Evolutionary conservation across 768 basidiomycete genomes (phyloP), one percentile per base, ranked within the genome.

Genomic region (Lentinus tigrinus): DNA sequence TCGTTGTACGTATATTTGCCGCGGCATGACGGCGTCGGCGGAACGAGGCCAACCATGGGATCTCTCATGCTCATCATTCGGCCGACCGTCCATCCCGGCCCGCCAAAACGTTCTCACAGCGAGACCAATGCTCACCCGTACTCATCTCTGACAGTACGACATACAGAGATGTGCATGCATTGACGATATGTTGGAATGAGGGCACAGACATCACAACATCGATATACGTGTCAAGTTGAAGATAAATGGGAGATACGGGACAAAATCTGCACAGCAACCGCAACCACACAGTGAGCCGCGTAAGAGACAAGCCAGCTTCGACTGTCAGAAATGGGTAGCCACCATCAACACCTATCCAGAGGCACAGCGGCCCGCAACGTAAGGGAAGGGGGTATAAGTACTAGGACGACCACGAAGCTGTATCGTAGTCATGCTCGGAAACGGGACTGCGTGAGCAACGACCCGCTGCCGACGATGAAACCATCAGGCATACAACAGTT

Each of bases 301-400:
- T 19, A 21, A 51, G 28, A 31, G 36, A 59, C 48, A 54, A 52
- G 60, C 52, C 47, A 54, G 43, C 52, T 54, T 27, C 54, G 44
- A 37, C 47, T 34, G 31, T 51, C 48, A 23, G 3, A 31, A 2
- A 51, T 34, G 43, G 48, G 19, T 1, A 62, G 55, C 43, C 54
- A 55, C 42, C 57, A 53, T 50, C 62, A 56, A 63, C 57, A 59
- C 61, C 61, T 62, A 27, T 52, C 61, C 57, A 58, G 57, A 58
- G 61, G 61, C 46, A 57, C 56, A 52, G 52, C 50, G 49, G 54
- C 56, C 61, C 43, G 61, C 27, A 34, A 47, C 26, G 42, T 21
- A 38, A 46, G 50, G 52, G 19, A 21, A 6, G 46, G 44, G 60
- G 60, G 60, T 61, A 61, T 61, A 61, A n/a, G 31, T 56, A 56